Evolutionary conservation across 495 filamentous ascomycete genomes (phyloP).

Genomic region (Aspergillus leporis): DNA sequence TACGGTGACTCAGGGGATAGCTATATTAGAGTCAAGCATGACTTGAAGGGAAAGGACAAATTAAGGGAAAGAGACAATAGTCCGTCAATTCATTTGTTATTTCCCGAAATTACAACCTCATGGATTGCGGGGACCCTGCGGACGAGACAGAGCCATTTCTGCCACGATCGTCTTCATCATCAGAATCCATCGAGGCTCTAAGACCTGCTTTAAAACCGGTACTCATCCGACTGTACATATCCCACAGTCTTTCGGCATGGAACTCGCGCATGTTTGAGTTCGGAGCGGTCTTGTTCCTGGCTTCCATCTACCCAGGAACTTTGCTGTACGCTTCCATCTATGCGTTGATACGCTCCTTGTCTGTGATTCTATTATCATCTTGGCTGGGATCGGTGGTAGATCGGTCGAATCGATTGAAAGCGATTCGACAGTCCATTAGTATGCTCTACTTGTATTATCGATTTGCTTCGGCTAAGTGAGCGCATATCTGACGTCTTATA

Average conservation of each 20-base stretch:
- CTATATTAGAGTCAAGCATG: background rate
- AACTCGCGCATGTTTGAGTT: conserved; percentile 71
- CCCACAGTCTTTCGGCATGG: conserved; percentile 70
- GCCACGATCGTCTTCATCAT: background rate
- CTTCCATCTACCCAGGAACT: conserved; percentile 56
- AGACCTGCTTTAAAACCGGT: background rate
- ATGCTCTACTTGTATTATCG: conserved; percentile 19
- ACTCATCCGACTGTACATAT: conserved; percentile 38
- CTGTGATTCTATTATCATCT: conserved; percentile 34
- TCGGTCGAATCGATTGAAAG: conserved; percentile 46
- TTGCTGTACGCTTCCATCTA: conserved; percentile 48
- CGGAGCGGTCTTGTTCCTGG: conserved; percentile 62
- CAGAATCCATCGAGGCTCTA: background rate
- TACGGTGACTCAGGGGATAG: background rate
- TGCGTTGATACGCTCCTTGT: conserved; percentile 33
- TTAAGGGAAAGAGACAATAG: background rate
- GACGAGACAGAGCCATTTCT: background rate
- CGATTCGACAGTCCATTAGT: conserved; percentile 51
- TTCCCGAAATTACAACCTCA: background rate
- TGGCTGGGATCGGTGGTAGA: conserved; percentile 50
- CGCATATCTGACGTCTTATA: conserved; percentile 9
- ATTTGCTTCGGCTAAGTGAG: background rate
- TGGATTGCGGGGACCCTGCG: background rate
- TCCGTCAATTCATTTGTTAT: background rate
- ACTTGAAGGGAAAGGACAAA: background rate